These are phyloP conservation scores for Lithohypha guttulata DNA, from an alignment of 2,329 filamentous ascomycete species.

Conservation along the genomic window DNA sequence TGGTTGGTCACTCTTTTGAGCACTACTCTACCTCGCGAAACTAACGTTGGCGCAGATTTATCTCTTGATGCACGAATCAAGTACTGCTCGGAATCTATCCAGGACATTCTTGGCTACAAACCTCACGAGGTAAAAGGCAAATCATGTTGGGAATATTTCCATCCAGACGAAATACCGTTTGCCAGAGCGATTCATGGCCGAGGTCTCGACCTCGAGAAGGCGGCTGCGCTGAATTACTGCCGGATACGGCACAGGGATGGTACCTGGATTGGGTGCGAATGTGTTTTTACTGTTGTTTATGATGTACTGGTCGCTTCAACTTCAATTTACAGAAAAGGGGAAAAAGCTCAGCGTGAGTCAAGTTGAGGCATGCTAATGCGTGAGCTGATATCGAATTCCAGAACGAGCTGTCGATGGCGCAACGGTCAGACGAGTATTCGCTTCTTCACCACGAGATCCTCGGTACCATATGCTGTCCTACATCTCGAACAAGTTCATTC, in stretches of 20 bases:
- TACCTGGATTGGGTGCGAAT: conserved; percentile 70
- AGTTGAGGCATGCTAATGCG: background rate
- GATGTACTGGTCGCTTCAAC: conserved; percentile 79
- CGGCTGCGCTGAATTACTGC: conserved; percentile 72
- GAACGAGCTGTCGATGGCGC: conserved; percentile 68
- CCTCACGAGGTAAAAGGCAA: conserved; percentile 64
- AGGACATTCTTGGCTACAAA: conserved; percentile 70
- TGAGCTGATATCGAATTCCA: conserved; percentile 29
- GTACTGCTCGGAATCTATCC: conserved; percentile 73
- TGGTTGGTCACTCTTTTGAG: conserved; percentile 44
- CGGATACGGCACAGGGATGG: conserved; percentile 58
- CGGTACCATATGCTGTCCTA: conserved; percentile 85
- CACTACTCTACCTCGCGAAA: conserved; percentile 10
- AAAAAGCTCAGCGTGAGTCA: conserved; percentile 62
- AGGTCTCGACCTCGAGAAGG: conserved; percentile 69
- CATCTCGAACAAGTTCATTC: conserved; percentile 64
- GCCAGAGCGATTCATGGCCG: conserved; percentile 62
- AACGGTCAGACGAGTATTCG: conserved; percentile 66
- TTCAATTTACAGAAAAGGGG: conserved; percentile 60
- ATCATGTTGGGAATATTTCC: conserved; percentile 79
- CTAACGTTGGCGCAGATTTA: conserved; percentile 46
- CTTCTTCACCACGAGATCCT: conserved; percentile 69
- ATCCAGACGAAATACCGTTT: conserved; percentile 66
- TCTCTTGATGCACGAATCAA: conserved; percentile 65
- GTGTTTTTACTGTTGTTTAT: conserved; percentile 80